Conservation (phyloP, 2,329 filamentous ascomycete genomes). For the Botrytis tulipae region DNA sequence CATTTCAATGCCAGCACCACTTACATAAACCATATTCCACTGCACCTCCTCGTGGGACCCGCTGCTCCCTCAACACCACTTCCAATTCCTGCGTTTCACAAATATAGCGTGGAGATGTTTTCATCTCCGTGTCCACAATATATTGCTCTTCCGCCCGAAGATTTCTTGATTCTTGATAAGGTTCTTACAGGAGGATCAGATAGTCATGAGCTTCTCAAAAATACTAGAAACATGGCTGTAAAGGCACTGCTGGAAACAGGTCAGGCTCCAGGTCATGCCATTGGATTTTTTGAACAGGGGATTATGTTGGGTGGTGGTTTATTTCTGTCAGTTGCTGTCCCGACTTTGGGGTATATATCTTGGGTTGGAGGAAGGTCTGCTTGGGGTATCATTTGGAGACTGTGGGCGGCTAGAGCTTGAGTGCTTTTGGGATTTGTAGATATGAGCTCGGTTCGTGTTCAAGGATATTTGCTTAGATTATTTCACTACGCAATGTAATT, state of each 20-base stretch:
- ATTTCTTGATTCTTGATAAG: background rate
- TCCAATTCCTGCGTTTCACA: background rate
- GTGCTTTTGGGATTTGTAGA: background rate
- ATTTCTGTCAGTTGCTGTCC: background rate
- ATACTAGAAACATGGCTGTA: background rate
- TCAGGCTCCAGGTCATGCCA: background rate
- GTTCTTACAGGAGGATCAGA: background rate
- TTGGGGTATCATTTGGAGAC: background rate
- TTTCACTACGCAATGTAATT: no score
- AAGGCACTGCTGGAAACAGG: background rate
- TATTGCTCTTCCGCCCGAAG: background rate
- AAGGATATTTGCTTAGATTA: background rate
- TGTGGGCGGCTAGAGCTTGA: background rate
- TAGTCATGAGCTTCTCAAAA: background rate
- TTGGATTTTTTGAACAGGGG: background rate
- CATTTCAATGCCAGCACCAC: background rate
- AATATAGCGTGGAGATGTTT: background rate
- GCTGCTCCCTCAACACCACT: background rate
- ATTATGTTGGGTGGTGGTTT: background rate
- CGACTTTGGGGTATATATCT: background rate
- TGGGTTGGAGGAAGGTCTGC: background rate
- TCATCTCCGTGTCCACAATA: background rate
- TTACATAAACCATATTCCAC: background rate
- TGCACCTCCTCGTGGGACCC: background rate
- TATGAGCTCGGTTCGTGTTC: background rate